A percentile compares a stretch with the other conserved stretches of the same genome.
Conservation (phyloP, 768 basidiomycete genomes). For the Mycena vulgaris region DNA sequence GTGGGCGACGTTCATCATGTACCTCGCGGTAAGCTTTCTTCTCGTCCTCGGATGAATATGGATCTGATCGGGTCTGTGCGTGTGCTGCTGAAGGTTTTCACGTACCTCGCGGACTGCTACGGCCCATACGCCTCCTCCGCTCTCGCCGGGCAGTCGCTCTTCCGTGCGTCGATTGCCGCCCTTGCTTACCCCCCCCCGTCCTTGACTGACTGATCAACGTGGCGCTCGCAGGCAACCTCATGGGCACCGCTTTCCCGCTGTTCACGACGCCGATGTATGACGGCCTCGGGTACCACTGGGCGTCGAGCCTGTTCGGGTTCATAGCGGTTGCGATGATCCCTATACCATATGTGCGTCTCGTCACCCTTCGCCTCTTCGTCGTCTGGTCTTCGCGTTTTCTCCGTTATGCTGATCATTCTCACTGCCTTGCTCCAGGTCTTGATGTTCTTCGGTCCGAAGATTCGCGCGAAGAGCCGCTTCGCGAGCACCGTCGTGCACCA, state of each 20-base stretch:
- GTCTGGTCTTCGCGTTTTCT: neutral
- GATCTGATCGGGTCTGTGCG: no score
- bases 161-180: conserved; percentile 46
- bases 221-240: conserved; percentile 49
- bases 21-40: conserved; percentile 57
- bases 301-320: conserved; percentile 55
- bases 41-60: no score
- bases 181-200: neutral
- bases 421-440: conserved; percentile 13
- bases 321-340: conserved; percentile 56
- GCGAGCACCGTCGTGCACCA: conserved; percentile 22
- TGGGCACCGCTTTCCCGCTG: conserved; percentile 52
- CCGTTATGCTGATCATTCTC: neutral
- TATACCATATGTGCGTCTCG: conserved; percentile 52
- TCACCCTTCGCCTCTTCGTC: neutral
- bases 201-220: conserved; percentile 6
- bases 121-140: conserved; percentile 64
- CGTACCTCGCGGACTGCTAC: conserved; percentile 63
- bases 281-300: conserved; percentile 60
- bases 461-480: conserved; percentile 22
- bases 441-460: conserved; percentile 18
- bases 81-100: no score
- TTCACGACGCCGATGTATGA: conserved; percentile 58
- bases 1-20: conserved; percentile 55
- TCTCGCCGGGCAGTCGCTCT: conserved; percentile 63